Base-by-base conservation (phyloP, 2,329 filamentous ascomycete genomes). In the Cladosporium sp. region DNA sequence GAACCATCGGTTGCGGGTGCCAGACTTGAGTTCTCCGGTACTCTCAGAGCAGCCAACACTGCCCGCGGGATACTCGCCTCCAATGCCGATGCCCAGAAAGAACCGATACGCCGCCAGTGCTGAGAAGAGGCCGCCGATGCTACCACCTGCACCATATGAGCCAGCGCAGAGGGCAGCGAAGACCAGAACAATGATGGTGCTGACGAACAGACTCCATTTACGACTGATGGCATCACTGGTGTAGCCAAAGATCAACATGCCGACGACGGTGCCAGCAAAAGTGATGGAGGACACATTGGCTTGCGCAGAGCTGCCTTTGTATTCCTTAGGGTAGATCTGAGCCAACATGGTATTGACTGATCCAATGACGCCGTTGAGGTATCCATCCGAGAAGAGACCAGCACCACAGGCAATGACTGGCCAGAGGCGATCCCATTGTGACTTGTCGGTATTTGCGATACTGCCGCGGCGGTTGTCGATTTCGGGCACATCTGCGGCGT, bases 341-440 rank as follows among this genome's bases (percentile, higher is more conserved):
- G 71, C 73, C 6, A 96, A 82, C 58, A 91, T 84, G 1, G 91
- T 95, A 66, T 87, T 89, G 58, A 96, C 91, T 3, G 88, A 89
- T 5, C 92, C 91, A 65, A 96, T 96, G 62, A 96, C 88, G 68
- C 90, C 91, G 74, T 96, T 95, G 70, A 96, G 83, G 72, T 96
- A 96, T 15, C 92, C 92, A 72, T 96, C 92, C 22, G 88, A 91
- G 74, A 96, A 96, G 1, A 96, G 80, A 67, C 92, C 92, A 52
- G 91, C 89, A 62, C 92, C 92, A 68, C 91, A 96, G 42, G 91
- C 91, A 65, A 96, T 87, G 1, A 91, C 88, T 13, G 91, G 90
- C 80, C 83, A 86, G 17, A 81, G 75, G 48, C 83, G 77, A 61
- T 83, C 76, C 81, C 70, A 72, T 25, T 56, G 52, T 1, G 62